Evolutionary conservation across 495 filamentous ascomycete genomes (phyloP), one percentile per base, ranked within the genome.

Genomic region (Lasiosphaeria ovina): DNA sequence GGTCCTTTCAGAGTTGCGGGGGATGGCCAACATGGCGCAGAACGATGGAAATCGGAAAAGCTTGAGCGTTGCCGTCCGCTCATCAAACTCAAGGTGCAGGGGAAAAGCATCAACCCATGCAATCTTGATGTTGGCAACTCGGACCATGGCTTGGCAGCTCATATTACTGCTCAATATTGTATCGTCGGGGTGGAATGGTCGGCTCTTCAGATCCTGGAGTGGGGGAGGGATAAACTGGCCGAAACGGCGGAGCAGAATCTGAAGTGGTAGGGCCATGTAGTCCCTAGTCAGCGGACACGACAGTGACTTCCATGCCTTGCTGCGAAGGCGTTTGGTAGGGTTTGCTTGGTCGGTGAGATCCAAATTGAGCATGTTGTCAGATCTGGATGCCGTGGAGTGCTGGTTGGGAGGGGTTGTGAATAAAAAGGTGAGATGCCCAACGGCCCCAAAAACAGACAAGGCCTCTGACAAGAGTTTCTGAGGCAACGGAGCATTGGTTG

Each of bases 11-110:
- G 51, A 35, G 4, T 34, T 36, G 12, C 4, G 35, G 8, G 52
- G 52, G 14, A 35, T 32, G 4, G 34, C 34, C 35, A 54, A 12
- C 51, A 54, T 54, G 35, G 33, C 34, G 35, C 34, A 40, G 17
- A 54, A 17, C 0, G 34, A 17, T 7, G 52, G 52, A 35, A 38
- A 38, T 8, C 52, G 52, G 12, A 54, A 54, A 11, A 40, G 12
- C 52, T 54, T 54, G 14, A 54, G 24, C 6, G 52, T 54, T 16
- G 35, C 35, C 35, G 52, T 54, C 4, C 34, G 52, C n/a, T 32
- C 52, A 11, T 54, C 52, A 24, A 54, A 54, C 52, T 54, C 52
- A 35, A 54, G 52, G 17, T 54, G 52, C 34, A 54, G 52, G n/a
- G 52, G 52, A 38, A 54, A 54, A 7, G 52, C 14, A n/a, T 54